phyloP scores from a whole-genome alignment of 2,329 filamentous ascomycete genomes.

The Colletotrichum sojae region DNA sequence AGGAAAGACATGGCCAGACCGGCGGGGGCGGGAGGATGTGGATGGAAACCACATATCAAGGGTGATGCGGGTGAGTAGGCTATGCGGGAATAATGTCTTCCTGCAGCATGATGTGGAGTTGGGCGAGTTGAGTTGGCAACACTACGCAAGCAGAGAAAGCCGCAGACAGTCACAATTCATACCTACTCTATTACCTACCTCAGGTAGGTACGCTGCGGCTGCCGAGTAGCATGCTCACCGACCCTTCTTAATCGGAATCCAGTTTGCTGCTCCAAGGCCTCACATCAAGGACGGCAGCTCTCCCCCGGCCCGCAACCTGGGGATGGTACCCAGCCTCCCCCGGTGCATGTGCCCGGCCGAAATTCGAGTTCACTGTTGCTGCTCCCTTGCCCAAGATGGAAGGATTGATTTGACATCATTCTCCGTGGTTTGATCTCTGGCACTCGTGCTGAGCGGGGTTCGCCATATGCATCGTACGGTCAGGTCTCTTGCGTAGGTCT shows the following conservation, averaged over 20 bases:
- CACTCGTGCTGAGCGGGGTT: background rate
- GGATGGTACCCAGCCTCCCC: background rate
- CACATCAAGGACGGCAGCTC: background rate
- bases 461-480: too few species aligned
- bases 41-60: background rate
- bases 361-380: too few species aligned
- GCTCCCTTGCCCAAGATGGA: too few species aligned
- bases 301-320: background rate
- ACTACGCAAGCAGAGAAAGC: background rate
- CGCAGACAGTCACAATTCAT: background rate
- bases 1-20: background rate
- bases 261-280: background rate
- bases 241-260: background rate
- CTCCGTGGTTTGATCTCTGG: background rate
- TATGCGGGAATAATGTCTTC: slow-evolving; percentile 12
- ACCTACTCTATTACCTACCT: background rate
- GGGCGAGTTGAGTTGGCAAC: slow-evolving; percentile 1
- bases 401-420: background rate
- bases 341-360: background rate
- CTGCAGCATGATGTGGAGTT: slow-evolving; percentile 24
- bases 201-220: background rate
- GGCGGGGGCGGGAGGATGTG: background rate
- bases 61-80: slow-evolving; percentile 14
- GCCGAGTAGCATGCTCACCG: background rate
- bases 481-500: background rate